Evolutionary conservation across 2,329 filamentous ascomycete species (phyloP).

Genomic region (Penicillium olsonii): DNA sequence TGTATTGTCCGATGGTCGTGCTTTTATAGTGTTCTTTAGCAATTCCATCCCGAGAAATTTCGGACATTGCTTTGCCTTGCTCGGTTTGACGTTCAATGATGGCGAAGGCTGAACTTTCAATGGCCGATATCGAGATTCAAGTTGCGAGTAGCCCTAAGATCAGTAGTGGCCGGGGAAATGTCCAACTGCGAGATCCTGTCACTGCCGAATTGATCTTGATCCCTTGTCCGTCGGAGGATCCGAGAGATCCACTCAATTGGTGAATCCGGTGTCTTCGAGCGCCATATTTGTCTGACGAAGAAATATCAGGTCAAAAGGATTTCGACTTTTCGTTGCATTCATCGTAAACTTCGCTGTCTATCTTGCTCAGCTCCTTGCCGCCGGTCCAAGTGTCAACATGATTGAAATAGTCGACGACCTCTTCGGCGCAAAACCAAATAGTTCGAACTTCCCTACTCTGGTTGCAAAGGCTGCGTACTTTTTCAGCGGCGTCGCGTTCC

Average conservation of each 20-base stretch:
- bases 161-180: not conserved
- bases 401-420: not conserved
- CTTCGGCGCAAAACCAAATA: not conserved
- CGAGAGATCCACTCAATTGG: constrained; percentile 14
- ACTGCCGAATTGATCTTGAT: constrained; percentile 9
- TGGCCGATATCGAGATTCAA: not conserved
- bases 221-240: constrained; percentile 8
- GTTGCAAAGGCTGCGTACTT: constrained; percentile 48
- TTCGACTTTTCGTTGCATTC: constrained; percentile 5
- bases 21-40: too few species aligned
- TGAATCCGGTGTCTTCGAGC: not conserved
- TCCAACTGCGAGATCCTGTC: constrained; percentile 19
- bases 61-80: too few species aligned
- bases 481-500: constrained; percentile 54
- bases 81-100: too few species aligned
- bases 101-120: not conserved
- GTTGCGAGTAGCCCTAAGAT: not conserved
- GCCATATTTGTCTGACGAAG: not conserved
- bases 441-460: not conserved
- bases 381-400: not conserved
- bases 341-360: constrained; percentile 1
- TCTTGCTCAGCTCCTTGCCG: not conserved
- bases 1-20: too few species aligned
- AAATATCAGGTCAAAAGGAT: constrained; percentile 1
- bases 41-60: not conserved